Evolutionary conservation across 805 yeast species (phyloP).

Genomic region (Lachancea nothofagi): DNA sequence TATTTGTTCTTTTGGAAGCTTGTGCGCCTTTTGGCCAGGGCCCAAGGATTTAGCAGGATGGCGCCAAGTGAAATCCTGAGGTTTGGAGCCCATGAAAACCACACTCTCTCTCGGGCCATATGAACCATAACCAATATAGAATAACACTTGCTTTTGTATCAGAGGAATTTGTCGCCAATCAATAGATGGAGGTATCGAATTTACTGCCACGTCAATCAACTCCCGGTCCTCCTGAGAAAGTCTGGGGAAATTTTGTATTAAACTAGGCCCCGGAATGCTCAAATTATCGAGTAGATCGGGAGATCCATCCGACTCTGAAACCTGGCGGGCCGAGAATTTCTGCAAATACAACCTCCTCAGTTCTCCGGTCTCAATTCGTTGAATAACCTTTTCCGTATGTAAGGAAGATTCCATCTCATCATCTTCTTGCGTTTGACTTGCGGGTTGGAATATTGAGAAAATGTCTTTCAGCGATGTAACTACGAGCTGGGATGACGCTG

Average conservation of each 20-base stretch:
- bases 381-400: constrained; percentile 9
- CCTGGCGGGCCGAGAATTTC: constrained; percentile 11
- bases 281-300: neutral
- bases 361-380: constrained; percentile 15
- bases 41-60: constrained; percentile 41
- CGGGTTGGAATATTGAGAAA: constrained; percentile 24
- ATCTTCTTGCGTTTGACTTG: constrained; percentile 23
- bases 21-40: constrained; percentile 24
- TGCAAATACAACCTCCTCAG: constrained; percentile 12
- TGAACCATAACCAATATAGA: constrained; percentile 61
- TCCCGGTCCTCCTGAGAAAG: constrained; percentile 4
- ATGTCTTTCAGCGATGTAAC: constrained; percentile 24
- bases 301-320: neutral
- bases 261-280: constrained; percentile 1
- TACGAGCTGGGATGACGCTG: constrained; percentile 11
- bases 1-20: constrained; percentile 32
- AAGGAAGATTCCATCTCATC: constrained; percentile 15
- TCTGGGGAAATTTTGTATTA: neutral
- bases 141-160: constrained; percentile 51
- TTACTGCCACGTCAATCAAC: constrained; percentile 3
- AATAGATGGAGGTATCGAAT: constrained; percentile 17
- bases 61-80: constrained; percentile 57
- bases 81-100: constrained; percentile 43
- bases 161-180: constrained; percentile 50
- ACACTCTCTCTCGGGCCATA: constrained; percentile 66